phyloP scores from a whole-genome alignment of 805 yeast species.

The Priceomyces haplophilus region DNA sequence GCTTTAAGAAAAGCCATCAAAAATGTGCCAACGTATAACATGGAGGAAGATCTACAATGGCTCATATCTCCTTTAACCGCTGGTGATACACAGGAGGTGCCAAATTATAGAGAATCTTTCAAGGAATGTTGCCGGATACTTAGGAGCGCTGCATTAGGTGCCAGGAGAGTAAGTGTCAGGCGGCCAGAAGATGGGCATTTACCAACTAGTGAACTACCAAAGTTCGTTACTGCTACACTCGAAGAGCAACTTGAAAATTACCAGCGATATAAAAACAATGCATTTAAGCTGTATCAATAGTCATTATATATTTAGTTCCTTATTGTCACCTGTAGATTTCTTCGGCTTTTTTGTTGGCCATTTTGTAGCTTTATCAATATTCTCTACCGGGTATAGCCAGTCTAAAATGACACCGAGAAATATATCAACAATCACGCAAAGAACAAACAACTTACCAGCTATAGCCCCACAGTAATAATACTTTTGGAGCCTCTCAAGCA shows the following conservation, averaged over 20 bases:
- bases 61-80: slow-evolving; percentile 11
- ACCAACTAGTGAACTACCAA: slow-evolving; percentile 11
- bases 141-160: slow-evolving; percentile 3
- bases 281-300: not conserved
- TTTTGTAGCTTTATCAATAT: slow-evolving; percentile 72
- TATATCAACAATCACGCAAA: slow-evolving; percentile 80
- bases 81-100: slow-evolving; percentile 6
- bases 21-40: not conserved
- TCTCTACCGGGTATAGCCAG: slow-evolving; percentile 60
- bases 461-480: slow-evolving; percentile 73
- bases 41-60: slow-evolving; percentile 18
- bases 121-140: slow-evolving; percentile 5
- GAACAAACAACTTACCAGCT: slow-evolving; percentile 80
- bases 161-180: slow-evolving; percentile 7
- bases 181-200: slow-evolving; percentile 7
- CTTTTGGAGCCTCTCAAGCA: slow-evolving; percentile 57
- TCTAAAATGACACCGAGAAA: slow-evolving; percentile 63
- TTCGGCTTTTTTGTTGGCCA: slow-evolving; percentile 56
- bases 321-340: slow-evolving; percentile 2
- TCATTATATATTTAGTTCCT: not conserved
- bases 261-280: slow-evolving; percentile 5
- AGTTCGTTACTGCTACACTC: slow-evolving; percentile 16
- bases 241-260: slow-evolving; percentile 16
- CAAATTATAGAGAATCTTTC: not conserved
- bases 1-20: slow-evolving; percentile 33